phyloP scores from a whole-genome alignment of 306 rosid genomes.

The Cicer yamashitae region DNA sequence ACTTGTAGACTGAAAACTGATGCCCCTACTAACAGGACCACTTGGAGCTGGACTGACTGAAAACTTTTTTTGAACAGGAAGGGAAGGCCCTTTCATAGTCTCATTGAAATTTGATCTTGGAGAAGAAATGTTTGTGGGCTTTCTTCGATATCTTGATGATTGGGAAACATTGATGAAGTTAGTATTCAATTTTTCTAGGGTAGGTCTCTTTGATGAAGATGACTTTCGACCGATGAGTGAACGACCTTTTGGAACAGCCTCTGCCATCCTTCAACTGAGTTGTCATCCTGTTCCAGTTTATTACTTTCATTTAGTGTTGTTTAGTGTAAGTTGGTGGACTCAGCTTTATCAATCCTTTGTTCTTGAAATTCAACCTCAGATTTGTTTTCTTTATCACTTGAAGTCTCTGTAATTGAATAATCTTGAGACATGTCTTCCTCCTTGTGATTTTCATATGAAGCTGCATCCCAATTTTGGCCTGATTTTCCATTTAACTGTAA shows the following conservation, averaged over 20 bases:
- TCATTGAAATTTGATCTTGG: slow-evolving; percentile 65
- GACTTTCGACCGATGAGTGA: slow-evolving; percentile 75
- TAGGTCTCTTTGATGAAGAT: slow-evolving; percentile 82
- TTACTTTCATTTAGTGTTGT: slow-evolving; percentile 45
- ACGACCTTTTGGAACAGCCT: slow-evolving; percentile 93
- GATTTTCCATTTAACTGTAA: slow-evolving; percentile 85
- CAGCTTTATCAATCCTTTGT: slow-evolving; percentile 56
- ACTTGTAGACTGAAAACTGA: slow-evolving; percentile 75
- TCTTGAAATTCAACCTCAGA: slow-evolving; percentile 62
- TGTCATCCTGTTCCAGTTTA: slow-evolving; percentile 62
- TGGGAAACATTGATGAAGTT: slow-evolving; percentile 76
- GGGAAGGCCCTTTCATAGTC: slow-evolving; percentile 56
- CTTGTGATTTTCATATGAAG: slow-evolving; percentile 70
- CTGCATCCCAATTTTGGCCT: slow-evolving; percentile 68
- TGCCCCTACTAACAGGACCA: slow-evolving; percentile 58
- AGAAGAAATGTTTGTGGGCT: slow-evolving; percentile 63
- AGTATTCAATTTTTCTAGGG: slow-evolving; percentile 83
- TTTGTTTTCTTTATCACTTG: slow-evolving; percentile 87
- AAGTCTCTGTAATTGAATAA: slow-evolving; percentile 57
- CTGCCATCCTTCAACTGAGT: slow-evolving; percentile 95
- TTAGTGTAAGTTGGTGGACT: slow-evolving; percentile 57
- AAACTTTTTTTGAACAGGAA: slow-evolving; percentile 62
- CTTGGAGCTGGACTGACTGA: slow-evolving; percentile 65
- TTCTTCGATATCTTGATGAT: slow-evolving; percentile 71
- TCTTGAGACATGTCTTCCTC: slow-evolving; percentile 59